Conservation (phyloP, 1,139 yeast species). For the Yamadazyma taylorii region DNA sequence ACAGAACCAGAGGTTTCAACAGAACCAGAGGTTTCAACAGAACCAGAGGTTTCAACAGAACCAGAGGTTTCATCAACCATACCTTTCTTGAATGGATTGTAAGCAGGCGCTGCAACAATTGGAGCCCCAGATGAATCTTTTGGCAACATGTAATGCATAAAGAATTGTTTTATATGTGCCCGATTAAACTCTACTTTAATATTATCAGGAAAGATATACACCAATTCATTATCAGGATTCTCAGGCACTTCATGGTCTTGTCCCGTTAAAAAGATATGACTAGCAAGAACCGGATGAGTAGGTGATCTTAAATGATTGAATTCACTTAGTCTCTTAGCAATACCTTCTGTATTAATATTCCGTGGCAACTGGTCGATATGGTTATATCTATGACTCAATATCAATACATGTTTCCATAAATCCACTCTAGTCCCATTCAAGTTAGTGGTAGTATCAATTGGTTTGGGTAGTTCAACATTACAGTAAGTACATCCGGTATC, state of each 20-base stretch:
- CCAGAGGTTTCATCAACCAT: too few relatives aligned
- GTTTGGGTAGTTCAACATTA: slow-evolving; percentile 46
- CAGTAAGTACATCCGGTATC: slow-evolving; percentile 70
- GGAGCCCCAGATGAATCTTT: slow-evolving; percentile 11
- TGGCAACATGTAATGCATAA: slow-evolving; percentile 43
- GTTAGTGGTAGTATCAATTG: slow-evolving; percentile 39
- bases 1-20: too few relatives aligned
- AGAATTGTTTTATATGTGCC: slow-evolving; percentile 36
- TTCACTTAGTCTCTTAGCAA: slow-evolving; percentile 6
- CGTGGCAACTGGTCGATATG: slow-evolving; percentile 53
- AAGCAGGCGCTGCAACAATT: slow-evolving; percentile 15
- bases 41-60: too few relatives aligned
- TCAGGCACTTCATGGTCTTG: slow-evolving; percentile 10
- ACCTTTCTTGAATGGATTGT: slow-evolving; percentile 41
- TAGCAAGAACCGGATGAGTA: slow-evolving; percentile 51
- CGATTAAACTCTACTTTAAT: slow-evolving; percentile 35
- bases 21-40: too few relatives aligned
- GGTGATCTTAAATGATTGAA: slow-evolving; percentile 10
- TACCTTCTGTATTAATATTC: slow-evolving; percentile 49
- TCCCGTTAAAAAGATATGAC: slow-evolving; percentile 34
- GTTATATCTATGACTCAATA: slow-evolving; percentile 41
- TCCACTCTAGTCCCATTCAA: slow-evolving; percentile 49
- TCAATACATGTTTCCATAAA: slow-evolving; percentile 57
- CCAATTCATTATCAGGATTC: slow-evolving; percentile 22
- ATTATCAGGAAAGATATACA: slow-evolving; percentile 59